Evolutionary conservation across 306 rosid genomes (phyloP).

Genomic region (Rosa rugosa): DNA sequence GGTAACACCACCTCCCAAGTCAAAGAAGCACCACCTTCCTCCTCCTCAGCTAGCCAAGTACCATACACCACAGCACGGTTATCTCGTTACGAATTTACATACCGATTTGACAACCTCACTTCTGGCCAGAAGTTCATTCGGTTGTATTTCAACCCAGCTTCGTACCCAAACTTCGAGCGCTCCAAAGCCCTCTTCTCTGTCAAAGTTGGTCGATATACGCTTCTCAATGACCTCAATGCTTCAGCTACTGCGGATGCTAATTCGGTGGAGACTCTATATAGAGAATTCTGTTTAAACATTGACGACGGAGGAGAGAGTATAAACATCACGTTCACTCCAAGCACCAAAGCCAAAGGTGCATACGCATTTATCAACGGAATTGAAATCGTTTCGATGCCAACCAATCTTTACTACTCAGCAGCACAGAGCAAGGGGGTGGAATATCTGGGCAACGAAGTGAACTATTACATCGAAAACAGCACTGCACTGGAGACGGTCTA

Average conservation of each 20-base stretch:
- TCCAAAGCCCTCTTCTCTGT: no score
- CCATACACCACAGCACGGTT: not conserved
- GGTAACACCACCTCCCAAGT: no score
- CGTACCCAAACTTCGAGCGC: no score
- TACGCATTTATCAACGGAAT: slow-evolving; percentile 71
- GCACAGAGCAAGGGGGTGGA: not conserved
- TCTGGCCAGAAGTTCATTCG: slow-evolving; percentile 23
- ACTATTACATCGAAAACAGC: no score
- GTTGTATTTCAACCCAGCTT: slow-evolving; percentile 12
- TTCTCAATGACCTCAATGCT: slow-evolving; percentile 45
- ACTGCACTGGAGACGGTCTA: slow-evolving; percentile 25
- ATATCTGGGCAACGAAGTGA: no score
- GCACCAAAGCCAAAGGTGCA: slow-evolving; percentile 22
- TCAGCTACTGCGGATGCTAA: slow-evolving; percentile 25
- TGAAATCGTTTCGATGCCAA: slow-evolving; percentile 69
- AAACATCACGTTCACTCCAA: slow-evolving; percentile 46
- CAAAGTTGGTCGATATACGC: slow-evolving; percentile 16
- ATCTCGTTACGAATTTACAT: slow-evolving; percentile 14
- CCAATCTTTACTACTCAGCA: slow-evolving; percentile 41
- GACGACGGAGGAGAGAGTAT: slow-evolving; percentile 14
- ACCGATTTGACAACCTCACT: not conserved
- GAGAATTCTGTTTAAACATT: slow-evolving; percentile 43
- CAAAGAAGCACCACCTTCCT: no score
- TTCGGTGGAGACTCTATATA: not conserved
- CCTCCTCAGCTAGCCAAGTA: no score